Base-by-base conservation (phyloP, 768 basidiomycete species). In the Collybia nuda region DNA sequence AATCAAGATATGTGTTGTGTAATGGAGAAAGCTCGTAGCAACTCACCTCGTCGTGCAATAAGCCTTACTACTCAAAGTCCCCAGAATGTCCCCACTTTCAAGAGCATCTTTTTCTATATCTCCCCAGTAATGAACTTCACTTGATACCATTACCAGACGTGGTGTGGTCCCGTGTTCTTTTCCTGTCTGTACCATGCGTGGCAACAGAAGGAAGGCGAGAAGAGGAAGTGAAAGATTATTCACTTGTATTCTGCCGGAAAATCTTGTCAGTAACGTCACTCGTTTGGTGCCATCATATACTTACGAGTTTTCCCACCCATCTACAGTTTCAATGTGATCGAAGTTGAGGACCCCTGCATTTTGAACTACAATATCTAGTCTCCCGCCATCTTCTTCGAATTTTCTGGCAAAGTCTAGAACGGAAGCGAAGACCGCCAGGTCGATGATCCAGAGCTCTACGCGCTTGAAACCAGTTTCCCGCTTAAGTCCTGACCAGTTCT, bases 361-460 rank as follows among this genome's bases (percentile, higher is more conserved):
- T 58, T 72, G 68, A 7, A 79, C 64, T 1, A 81, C 57, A 17
- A 78, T 66, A 53, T 77, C 76, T n/a, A 78, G 54, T 8, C 71
- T 50, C 3, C 57, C 65, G 11, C 65, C 62, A 18, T 67, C 62
- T 44, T 67, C 67, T 15, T 63, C 59, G 12, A 64, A 68, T 43
- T 59, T 59, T 21, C 72, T 65, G 3, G 58, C 69, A 48, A 78
- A 79, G 3, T 58, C 63, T 6, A 56, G 63, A 26, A 78, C 71
- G 4, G 75, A 75, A 5, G 60, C 59, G 52, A 79, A 76, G 23
- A 64, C 55, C n/a, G 61, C 59, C n/a, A 79, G 59, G 53, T 80
- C 77, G 38, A 78, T 55, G 3, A 65, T 42, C 69, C 72, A 73
- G 4, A 72, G 53, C 45, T 78, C 73, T 23, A 68, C 66, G 12